A percentile compares a stretch with the other conserved stretches of the same genome.
phyloP scores from a whole-genome alignment of 2,329 filamentous ascomycete genomes.

The Plectosphaerella sp. region DNA sequence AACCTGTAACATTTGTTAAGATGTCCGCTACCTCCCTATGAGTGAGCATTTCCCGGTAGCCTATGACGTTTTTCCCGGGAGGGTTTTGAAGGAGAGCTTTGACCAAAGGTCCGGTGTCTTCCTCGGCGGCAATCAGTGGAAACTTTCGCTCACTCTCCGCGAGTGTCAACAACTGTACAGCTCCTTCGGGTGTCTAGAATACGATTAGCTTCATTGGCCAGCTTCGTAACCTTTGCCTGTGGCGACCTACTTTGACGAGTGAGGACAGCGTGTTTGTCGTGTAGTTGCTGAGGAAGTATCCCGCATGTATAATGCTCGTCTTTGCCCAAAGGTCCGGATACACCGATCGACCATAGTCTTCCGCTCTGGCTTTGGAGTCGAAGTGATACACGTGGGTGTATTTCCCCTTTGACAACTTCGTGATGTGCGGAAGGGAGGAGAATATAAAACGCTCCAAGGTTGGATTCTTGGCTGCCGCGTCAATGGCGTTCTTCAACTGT shows the following conservation, averaged over 20 bases:
- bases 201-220: no score
- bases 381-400: conserved; percentile 36
- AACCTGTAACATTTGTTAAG: no score
- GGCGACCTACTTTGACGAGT: conserved; percentile 7
- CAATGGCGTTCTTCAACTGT: conserved; percentile 29
- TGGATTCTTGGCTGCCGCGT: conserved; percentile 24
- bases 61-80: no score
- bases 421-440: conserved; percentile 28
- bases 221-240: conserved; percentile 9
- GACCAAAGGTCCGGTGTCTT: no score
- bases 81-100: no score
- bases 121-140: no score
- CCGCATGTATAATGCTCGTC: conserved; percentile 14
- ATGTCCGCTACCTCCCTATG: no score
- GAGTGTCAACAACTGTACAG: no score
- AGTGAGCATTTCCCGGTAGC: no score
- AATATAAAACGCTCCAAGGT: conserved; percentile 31
- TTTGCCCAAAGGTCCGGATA: conserved; percentile 15
- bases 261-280: conserved; percentile 1
- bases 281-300: conserved; percentile 13
- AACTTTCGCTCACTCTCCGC: no score
- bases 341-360: conserved; percentile 16
- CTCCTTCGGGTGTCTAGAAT: no score
- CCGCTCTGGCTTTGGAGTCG: conserved; percentile 31
- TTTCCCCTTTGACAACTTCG: conserved; percentile 32